Evolutionary conservation across 768 basidiomycete genomes (phyloP), one percentile per base, ranked within the genome.

Genomic region (Suillus occidentalis): DNA sequence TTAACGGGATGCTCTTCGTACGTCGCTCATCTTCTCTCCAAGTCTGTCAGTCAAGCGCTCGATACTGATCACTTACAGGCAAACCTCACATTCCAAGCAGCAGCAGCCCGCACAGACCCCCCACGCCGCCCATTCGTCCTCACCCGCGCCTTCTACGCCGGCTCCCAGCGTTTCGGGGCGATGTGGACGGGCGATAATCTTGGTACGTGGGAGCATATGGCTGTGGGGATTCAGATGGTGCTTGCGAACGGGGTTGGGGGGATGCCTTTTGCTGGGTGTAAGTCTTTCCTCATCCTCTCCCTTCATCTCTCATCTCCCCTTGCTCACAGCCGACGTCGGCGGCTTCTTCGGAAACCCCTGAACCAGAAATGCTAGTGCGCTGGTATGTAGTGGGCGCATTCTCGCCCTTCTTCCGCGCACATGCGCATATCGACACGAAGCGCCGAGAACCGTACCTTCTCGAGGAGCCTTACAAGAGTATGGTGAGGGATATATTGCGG

Each of bases 131-230:
- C 97, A 0, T 99, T 99, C 74, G 96, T 99, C 57, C 87, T 99
- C 12, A 96, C 96, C 0, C 91, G 97, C 58, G 85, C 95, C 14
- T 99, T 97, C 87, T 99, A 84, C 63, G 92, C 96, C 1, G 97
- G 97, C 4, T 95, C 96, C 34, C 97, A 99, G 75, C 88, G 95
- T 25, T 94, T 92, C 70, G 94, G 96, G 43, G 96, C 97, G 6
- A 95, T 97, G 85, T 99, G 97, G 97, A 99, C 97, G 9, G 97
- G 97, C 20, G 97, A 99, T 77, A 99, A 99, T 76, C 81, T 97
- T 34, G 94, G 97, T 20, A 95, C 93, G 1, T 99, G 97, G 97
- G 95, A 95, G 64, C 97, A 99, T 72, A 95, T 99, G 88, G 87
- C 87, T 12, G 92, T 93, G 20, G 94, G 95, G 16, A 83, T 97